phyloP scores from a whole-genome alignment of 768 basidiomycete genomes.

The Boletus sp. region DNA sequence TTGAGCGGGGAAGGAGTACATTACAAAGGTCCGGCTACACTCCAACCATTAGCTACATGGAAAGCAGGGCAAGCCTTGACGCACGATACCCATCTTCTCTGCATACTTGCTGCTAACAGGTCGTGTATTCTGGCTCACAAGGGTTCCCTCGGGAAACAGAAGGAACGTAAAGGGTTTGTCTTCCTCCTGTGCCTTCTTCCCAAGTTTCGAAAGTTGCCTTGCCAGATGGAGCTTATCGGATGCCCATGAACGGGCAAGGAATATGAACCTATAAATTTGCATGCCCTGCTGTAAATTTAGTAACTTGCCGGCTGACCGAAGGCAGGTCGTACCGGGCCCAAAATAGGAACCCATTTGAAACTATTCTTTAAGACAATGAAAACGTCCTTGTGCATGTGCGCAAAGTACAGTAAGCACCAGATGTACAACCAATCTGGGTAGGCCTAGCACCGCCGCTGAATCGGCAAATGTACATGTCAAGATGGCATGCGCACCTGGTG shows the following conservation, averaged over 20 bases:
- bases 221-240: slow-evolving; percentile 73
- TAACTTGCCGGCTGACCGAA: not conserved
- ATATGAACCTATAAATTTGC: slow-evolving; percentile 94
- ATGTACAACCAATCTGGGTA: slow-evolving; percentile 88
- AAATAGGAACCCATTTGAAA: slow-evolving; percentile 79
- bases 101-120: slow-evolving; percentile 86
- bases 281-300: slow-evolving; percentile 57
- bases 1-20: slow-evolving; percentile 87
- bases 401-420: slow-evolving; percentile 79
- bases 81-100: slow-evolving; percentile 82
- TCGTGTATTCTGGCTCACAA: slow-evolving; percentile 83
- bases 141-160: slow-evolving; percentile 94
- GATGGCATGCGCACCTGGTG: slow-evolving; percentile 67
- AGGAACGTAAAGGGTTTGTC: slow-evolving; percentile 77
- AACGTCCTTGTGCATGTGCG: slow-evolving; percentile 65
- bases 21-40: slow-evolving; percentile 74
- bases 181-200: slow-evolving; percentile 61
- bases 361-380: slow-evolving; percentile 93
- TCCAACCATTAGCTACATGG: slow-evolving; percentile 8
- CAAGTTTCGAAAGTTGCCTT: slow-evolving; percentile 64
- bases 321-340: slow-evolving; percentile 72
- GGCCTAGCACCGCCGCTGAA: slow-evolving; percentile 39
- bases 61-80: slow-evolving; percentile 33
- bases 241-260: slow-evolving; percentile 88
- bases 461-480: slow-evolving; percentile 4